Evolutionary conservation across 179 eudicot species (phyloP).

Genomic region (Beta lomatogona): DNA sequence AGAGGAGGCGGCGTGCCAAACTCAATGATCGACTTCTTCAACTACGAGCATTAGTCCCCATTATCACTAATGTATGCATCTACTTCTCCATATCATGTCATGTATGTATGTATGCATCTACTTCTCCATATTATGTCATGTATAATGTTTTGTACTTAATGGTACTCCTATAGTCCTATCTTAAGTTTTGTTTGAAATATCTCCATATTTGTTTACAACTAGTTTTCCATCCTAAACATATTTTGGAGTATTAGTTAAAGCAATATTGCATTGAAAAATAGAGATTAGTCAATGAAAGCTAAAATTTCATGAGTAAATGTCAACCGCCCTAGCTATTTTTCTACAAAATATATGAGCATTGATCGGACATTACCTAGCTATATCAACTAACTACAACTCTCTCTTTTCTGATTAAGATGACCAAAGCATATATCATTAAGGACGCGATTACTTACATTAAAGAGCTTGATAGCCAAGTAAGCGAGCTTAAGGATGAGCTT

Average conservation of each 20-base stretch:
- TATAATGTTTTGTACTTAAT: not conserved
- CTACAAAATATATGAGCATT: too few species aligned
- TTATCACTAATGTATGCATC: conserved; percentile 63
- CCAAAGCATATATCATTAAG: conserved; percentile 62
- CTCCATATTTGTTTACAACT: too few species aligned
- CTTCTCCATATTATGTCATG: not conserved
- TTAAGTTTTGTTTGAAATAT: too few species aligned
- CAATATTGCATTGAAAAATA: too few species aligned
- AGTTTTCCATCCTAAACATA: too few species aligned
- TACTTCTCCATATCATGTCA: not conserved
- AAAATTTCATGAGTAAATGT: too few species aligned
- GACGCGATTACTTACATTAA: conserved; percentile 80
- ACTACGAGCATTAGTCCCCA: conserved; percentile 66
- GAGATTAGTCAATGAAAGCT: too few species aligned
- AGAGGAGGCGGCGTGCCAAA: conserved; percentile 68
- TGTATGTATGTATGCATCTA: too few species aligned
- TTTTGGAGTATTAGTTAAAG: too few species aligned
- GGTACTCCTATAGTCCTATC: too few species aligned
- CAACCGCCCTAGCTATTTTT: too few species aligned
- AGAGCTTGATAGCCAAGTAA: conserved; percentile 50
- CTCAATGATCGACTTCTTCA: conserved; percentile 59
- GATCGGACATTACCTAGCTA: too few species aligned
- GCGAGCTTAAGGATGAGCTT: conserved; percentile 56
- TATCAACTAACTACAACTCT: not conserved
- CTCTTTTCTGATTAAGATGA: conserved; percentile 50